phyloP scores from a whole-genome alignment of 2,329 filamentous ascomycete genomes.

The Coniochaeta sp. region DNA sequence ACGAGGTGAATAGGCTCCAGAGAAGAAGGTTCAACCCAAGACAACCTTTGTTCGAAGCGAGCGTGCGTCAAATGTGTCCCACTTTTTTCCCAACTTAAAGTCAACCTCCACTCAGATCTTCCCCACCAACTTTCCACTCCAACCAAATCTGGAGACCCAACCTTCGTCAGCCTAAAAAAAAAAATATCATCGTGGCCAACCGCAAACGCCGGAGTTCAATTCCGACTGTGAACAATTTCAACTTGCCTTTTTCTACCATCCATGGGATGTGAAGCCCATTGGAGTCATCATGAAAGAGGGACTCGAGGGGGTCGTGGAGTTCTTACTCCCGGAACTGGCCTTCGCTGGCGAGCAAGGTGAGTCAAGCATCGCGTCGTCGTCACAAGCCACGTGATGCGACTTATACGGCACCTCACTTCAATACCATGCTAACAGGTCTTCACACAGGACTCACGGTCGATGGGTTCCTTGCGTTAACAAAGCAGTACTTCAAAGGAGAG shows the following conservation, averaged over 20 bases:
- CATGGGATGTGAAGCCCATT: neutral
- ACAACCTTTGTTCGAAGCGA: no score
- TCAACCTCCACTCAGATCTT: neutral
- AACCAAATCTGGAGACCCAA: neutral
- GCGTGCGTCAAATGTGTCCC: neutral
- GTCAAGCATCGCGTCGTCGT: neutral
- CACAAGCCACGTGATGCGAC: neutral
- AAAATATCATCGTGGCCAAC: neutral
- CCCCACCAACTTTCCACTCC: neutral
- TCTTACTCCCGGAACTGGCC: slow-evolving; percentile 1
- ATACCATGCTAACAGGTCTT: neutral
- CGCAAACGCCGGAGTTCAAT: neutral
- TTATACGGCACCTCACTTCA: neutral
- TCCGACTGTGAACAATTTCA: neutral
- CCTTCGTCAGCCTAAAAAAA: neutral
- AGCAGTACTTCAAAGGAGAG: neutral
- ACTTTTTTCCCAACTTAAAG: neutral
- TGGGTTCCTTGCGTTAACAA: neutral
- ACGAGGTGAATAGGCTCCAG: no score
- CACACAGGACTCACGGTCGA: neutral
- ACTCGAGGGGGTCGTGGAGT: neutral
- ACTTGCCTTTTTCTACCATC: neutral
- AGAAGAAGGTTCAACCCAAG: neutral
- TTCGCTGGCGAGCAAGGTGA: slow-evolving; percentile 1
- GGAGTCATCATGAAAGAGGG: neutral